Base-by-base conservation (phyloP, 352 stramenopile genomes). In the Peronosclerospora sorghi region DNA sequence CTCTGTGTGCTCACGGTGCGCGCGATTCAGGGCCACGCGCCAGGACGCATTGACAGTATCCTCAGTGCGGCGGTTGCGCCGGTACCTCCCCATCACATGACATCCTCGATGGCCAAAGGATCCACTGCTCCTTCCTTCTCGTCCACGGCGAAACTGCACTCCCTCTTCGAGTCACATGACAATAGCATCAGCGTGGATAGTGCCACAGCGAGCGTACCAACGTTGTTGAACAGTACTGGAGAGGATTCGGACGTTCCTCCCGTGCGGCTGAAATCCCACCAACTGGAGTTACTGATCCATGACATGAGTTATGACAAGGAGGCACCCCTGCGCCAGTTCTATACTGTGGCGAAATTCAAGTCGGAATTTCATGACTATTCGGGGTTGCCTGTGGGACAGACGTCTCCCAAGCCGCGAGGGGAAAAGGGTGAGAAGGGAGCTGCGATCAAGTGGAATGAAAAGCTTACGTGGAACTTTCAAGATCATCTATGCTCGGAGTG, bases 301-400 rank as follows among this genome's bases (percentile, higher is more conserved):
- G 68, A 86, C 30, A 81, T 91, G 63, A 72, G 65, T 14, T 84
- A 87, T 41, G 50, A 65, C 30, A 87, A 83, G 37, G 79, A 91
- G 29, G 65, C 72, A 7, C 65, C 73, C 15, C 37, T 87, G 43
- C 79, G 79, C 13, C 76, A 88, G 47, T 88, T 88, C 46, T 91
- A 88, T 65, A 62, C 86, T 12, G 79, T 91, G 18, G 62, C 77
- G 54, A 88, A 88, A 56, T 91, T 86, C 46, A 84, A 87, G 42
- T 88, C 79, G 29, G 75, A 87, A 41, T 51, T 86, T 18, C 79
- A 91, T 35, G 73, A 86, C 46, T 78, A 85, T 32, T 78, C 73
- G 17, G 53, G 60, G 20, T 63, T 86, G 12, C 75, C 79, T 2
- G 79, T 91, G 17, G 76, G 76, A 0, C 79, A 91, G 48, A 86